These are phyloP conservation scores for Rosellinia necatrix DNA, from an alignment of 2,329 filamentous ascomycete species.

Conservation along the genomic window DNA sequence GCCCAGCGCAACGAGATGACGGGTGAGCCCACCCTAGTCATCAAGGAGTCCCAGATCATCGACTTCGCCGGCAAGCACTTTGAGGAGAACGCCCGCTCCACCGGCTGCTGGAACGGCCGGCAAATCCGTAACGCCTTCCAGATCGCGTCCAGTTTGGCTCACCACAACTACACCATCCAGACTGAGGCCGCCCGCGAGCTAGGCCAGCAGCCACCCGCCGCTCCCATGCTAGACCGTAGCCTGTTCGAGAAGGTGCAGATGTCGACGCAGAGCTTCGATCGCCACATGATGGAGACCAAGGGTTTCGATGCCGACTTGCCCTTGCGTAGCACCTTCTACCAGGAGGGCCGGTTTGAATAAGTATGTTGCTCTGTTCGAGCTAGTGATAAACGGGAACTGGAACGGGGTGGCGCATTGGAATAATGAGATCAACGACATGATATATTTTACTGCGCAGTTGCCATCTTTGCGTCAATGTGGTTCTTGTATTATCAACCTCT, in stretches of 20 bases:
- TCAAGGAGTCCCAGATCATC: slow-evolving; percentile 44
- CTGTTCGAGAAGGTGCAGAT: slow-evolving; percentile 50
- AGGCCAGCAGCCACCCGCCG: slow-evolving; percentile 43
- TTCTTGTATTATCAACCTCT: too few relatives aligned
- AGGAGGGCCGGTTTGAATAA: slow-evolving; percentile 32
- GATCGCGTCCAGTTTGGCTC: slow-evolving; percentile 45
- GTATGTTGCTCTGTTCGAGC: neutral
- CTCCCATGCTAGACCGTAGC: slow-evolving; percentile 44
- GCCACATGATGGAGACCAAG: slow-evolving; percentile 48
- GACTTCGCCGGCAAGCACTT: slow-evolving; percentile 46
- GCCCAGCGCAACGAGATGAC: slow-evolving; percentile 43
- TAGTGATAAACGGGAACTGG: neutral
- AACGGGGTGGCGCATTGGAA: neutral
- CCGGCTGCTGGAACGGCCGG: slow-evolving; percentile 42
- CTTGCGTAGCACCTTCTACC: slow-evolving; percentile 41
- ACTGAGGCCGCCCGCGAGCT: slow-evolving; percentile 38
- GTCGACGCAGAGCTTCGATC: slow-evolving; percentile 49
- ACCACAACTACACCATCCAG: slow-evolving; percentile 42
- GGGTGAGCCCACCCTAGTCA: slow-evolving; percentile 41
- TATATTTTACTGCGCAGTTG: too few relatives aligned
- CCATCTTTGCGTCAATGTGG: too few relatives aligned
- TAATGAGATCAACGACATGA: neutral
- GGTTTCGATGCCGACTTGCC: slow-evolving; percentile 43
- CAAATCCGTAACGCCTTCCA: slow-evolving; percentile 45
- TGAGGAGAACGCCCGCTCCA: slow-evolving; percentile 34